These are phyloP conservation scores for Abrus pulchellus DNA, from an alignment of 306 rosid genomes.

Conservation along the genomic window DNA sequence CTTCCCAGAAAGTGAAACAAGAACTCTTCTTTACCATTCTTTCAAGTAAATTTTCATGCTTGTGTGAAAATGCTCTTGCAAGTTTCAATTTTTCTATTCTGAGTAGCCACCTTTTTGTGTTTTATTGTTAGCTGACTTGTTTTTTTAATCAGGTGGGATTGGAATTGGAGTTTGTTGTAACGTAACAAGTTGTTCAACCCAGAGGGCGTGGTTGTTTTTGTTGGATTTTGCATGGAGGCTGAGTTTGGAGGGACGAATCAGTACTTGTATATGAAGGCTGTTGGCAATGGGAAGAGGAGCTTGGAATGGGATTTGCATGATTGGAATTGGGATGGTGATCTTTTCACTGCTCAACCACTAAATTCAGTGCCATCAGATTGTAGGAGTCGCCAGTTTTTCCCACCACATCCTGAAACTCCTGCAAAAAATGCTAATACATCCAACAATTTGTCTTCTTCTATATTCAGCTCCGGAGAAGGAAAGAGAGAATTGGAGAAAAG, in stretches of 20 bases:
- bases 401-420: constrained; percentile 57
- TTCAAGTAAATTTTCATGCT: constrained; percentile 27
- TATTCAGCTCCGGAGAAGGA: constrained; percentile 52
- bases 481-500: constrained; percentile 77
- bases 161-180: constrained; percentile 31
- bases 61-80: constrained; percentile 32
- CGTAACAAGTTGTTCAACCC: constrained; percentile 10
- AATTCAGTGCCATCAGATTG: constrained; percentile 66
- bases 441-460: constrained; percentile 62
- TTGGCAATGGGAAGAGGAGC: constrained; percentile 59
- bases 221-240: constrained; percentile 60
- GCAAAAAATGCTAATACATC: constrained; percentile 52
- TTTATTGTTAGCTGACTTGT: neutral
- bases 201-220: too few relatives aligned
- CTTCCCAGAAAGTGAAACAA: neutral
- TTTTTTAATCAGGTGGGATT: constrained; percentile 17
- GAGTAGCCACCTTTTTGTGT: constrained; percentile 38
- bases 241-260: constrained; percentile 63
- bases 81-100: constrained; percentile 42
- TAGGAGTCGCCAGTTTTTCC: constrained; percentile 67
- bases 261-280: constrained; percentile 55
- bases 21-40: neutral
- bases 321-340: constrained; percentile 92
- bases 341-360: constrained; percentile 66
- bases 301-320: constrained; percentile 88